Base-by-base conservation (phyloP, 306 rosid species). In the Prunus dulcis region DNA sequence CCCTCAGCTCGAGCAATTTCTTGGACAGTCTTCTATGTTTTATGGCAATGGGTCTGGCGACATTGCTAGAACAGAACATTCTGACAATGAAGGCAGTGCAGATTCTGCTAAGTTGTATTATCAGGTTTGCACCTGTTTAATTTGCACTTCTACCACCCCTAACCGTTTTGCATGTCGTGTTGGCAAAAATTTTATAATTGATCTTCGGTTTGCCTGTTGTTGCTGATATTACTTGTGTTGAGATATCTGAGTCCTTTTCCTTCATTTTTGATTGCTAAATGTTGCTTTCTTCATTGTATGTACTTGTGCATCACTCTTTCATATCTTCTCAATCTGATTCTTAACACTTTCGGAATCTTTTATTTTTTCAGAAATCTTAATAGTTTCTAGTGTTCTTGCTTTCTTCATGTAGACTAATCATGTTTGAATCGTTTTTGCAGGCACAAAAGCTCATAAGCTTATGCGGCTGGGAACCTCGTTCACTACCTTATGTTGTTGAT, bases 381-480 rank as follows among this genome's bases (percentile, higher is more conserved):
- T 28, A 52, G 52, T 70, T 71, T 49, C 56, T 69, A 51, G 53
- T 30, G 47, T 46, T 64, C 32, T 53, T 69, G 30, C 51, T 53
- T 25, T 61, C n/a, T 69, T 72, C 41, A 23, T 82, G 81, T 74
- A 58, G 57, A 32, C 19, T 34, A 17, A 19, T 72, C 43, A 47
- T 61, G 9, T 73, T 74, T 75, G 30, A 62, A 78, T 52, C 28
- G 28, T 82, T 76, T 82, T 72, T 76, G 79, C 90, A 95, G 98
- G 95, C 96, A 80, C 96, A 84, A 81, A 90, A 85, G 83, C 83
- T 95, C 71, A 85, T 90, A 75, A 87, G 92, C 86, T 84, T 95
- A 73, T 95, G 89, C 15, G 97, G 98, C 76, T 95, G 98, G 98
- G 93, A 87, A 67, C 93, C 88, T 60, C 97, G 97, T 71, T 72